Evolutionary conservation across 2,329 filamentous ascomycete species (phyloP).

Genomic region (Pyricularia pennisetigena): DNA sequence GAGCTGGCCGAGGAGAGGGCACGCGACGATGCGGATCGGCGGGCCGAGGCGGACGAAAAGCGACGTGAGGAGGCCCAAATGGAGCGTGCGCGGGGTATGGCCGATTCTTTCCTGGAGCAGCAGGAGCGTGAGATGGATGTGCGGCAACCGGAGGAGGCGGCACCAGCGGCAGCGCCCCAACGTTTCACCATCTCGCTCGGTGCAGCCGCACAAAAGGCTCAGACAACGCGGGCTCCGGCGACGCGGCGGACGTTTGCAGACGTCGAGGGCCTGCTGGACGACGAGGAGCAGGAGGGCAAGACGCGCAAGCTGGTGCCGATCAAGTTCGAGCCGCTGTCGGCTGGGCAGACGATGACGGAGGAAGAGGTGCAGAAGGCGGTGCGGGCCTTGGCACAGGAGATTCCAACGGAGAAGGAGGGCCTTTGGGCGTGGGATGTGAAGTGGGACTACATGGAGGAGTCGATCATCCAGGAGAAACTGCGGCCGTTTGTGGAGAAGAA

Average conservation of each 20-base stretch:
- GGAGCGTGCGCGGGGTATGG: conserved; percentile 74
- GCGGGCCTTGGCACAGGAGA: conserved; percentile 75
- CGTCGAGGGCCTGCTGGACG: conserved; percentile 87
- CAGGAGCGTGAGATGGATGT: conserved; percentile 64
- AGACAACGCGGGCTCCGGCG: conserved; percentile 43
- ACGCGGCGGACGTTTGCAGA: conserved; percentile 78
- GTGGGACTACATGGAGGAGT: conserved; percentile 83
- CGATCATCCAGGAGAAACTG: conserved; percentile 73
- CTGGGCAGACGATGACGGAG: conserved; percentile 55
- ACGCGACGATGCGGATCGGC: conserved; percentile 74
- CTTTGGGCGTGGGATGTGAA: conserved; percentile 90
- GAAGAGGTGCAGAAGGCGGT: conserved; percentile 81
- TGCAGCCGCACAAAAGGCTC: conserved; percentile 68
- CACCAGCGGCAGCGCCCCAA: conserved; percentile 43
- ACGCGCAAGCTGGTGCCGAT: conserved; percentile 72
- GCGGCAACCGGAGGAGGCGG: conserved; percentile 12
- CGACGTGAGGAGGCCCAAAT: conserved; percentile 59
- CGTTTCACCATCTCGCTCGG: conserved; percentile 91
- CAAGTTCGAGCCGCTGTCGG: conserved; percentile 62
- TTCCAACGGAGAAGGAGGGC: conserved; percentile 75
- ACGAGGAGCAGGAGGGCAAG: conserved; percentile 72
- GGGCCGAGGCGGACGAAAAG: conserved; percentile 65
- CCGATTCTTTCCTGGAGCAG: conserved; percentile 81
- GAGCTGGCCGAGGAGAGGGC: conserved; percentile 66
- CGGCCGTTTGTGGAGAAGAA: conserved; percentile 97